Conservation (phyloP, 306 rosid species). For the Hippophae rhamnoides region DNA sequence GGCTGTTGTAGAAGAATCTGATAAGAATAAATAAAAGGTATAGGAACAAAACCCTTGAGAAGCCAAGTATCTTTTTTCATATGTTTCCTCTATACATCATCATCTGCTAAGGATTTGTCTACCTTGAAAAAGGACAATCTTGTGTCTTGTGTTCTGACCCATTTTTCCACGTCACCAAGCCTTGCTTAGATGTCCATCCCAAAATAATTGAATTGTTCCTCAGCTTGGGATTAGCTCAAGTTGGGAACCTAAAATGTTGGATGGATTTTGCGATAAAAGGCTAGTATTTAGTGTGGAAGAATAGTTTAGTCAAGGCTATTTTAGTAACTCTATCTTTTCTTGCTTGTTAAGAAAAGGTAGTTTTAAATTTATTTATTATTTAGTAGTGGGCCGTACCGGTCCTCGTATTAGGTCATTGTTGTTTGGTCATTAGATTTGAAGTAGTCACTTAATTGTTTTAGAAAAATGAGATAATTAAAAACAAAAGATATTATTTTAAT, state of each 20-base stretch:
- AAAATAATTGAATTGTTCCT: neutral
- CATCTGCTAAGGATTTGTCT: constrained; percentile 45
- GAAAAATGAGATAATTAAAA: too few relatives aligned
- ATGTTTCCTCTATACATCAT: constrained; percentile 29
- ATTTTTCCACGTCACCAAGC: constrained; percentile 36
- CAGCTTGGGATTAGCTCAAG: neutral
- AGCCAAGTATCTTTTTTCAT: constrained; percentile 67
- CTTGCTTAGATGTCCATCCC: constrained; percentile 9
- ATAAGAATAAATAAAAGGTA: constrained; percentile 58
- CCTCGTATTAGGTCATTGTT: too few relatives aligned
- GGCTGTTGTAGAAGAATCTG: constrained; percentile 87
- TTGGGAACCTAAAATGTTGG: neutral
- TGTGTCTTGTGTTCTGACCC: constrained; percentile 25
- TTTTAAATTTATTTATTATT: constrained; percentile 25
- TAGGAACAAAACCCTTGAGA: constrained; percentile 66
- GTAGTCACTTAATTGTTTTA: too few relatives aligned
- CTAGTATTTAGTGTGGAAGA: too few relatives aligned
- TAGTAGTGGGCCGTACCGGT: neutral
- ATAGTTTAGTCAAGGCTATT: constrained; percentile 16
- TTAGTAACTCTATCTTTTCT: constrained; percentile 40
- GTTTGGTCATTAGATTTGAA: too few relatives aligned
- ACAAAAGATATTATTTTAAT: too few relatives aligned
- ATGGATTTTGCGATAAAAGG: neutral
- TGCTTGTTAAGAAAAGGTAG: constrained; percentile 55
- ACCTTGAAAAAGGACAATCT: constrained; percentile 30